phyloP scores from a whole-genome alignment of 768 basidiomycete species.

The Naematelia encephala region DNA sequence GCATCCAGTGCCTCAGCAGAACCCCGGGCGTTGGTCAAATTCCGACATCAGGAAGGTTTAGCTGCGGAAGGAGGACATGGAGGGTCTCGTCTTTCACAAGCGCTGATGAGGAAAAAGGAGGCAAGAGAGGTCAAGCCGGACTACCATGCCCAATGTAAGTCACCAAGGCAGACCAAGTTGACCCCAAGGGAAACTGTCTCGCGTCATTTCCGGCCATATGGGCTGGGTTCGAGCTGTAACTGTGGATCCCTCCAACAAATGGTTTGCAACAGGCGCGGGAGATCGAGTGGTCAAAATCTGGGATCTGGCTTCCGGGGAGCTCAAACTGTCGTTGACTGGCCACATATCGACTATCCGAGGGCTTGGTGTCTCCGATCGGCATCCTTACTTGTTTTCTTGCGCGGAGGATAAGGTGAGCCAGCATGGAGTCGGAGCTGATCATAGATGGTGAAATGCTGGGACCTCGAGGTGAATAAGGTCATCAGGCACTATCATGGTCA shows the following conservation, averaged over 20 bases:
- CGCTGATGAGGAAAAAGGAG: conserved; percentile 87
- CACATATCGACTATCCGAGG: conserved; percentile 97
- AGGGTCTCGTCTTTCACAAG: conserved; percentile 66
- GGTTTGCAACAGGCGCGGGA: conserved; percentile 98
- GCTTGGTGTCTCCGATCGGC: conserved; percentile 82
- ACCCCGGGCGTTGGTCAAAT: conserved; percentile 45
- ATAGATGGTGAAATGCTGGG: conserved; percentile 99
- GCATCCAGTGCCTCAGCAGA: conserved; percentile 10
- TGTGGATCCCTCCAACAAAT: conserved; percentile 95
- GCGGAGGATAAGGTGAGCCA: conserved; percentile 87
- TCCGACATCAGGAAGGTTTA: conserved; percentile 49
- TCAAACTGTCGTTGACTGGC: conserved; percentile 93
- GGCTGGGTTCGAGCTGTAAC: conserved; percentile 97
- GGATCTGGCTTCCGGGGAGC: conserved; percentile 95
- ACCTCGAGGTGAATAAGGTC: conserved; percentile 96
- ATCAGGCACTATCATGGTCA: conserved; percentile 99
- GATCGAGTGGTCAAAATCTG: conserved; percentile 98
- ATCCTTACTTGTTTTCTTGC: conserved; percentile 96
- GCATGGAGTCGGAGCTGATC: neutral
- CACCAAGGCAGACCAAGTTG: neutral
- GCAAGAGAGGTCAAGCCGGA: conserved; percentile 90
- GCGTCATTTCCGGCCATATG: conserved; percentile 95
- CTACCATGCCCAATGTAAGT: conserved; percentile 75
- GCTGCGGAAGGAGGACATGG: conserved; percentile 51
- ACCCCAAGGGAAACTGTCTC: conserved; percentile 72